Base-by-base conservation (phyloP, 83 land plant genomes). In the Diphasiastrum complanatum region DNA sequence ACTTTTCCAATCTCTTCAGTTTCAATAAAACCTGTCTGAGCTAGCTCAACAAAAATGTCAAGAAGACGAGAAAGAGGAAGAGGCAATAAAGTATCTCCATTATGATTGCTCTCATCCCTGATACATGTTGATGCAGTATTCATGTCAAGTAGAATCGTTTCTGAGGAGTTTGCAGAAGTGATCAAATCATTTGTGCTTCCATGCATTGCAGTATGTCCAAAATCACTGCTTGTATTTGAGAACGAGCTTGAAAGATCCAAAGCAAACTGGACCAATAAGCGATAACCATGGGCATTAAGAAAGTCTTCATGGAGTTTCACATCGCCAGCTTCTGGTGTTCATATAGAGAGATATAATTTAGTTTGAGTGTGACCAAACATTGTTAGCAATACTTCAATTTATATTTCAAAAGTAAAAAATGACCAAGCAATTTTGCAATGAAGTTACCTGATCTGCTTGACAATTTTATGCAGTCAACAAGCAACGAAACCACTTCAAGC, bases 261-360 rank as follows among this genome's bases (percentile, higher is more conserved):
- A 1, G 84, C 97, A 68, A 95, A 84, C 51, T 84, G 93, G 25
- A 81, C 87, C 47, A 90, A 82, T 52, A 84, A 90, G 28, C 84
- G 87, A 74, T 95, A 95, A 38, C 99, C 99, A 79, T 86, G 97
- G 11, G 97, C 99, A 75, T 90, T 90, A 28, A 84, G 89, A 38
- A 95, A 79, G 65, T 95, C 97, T 63, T 90, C 95, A 66, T 86
- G 75, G 16, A 95, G 83, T 50, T 75, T 71, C 28, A 81, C 46
- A 28, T 82, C 85, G 36, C 91, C 85, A 79, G 97, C 83, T 71
- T 81, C 95, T 91, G 74, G n/a, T n/a, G n/a, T n/a, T n/a, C n/a
- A n/a, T n/a, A n/a, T n/a, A n/a, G n/a, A n/a, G n/a, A n/a, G n/a
- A n/a, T n/a, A n/a, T n/a, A n/a, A n/a, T n/a, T n/a, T n/a, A n/a